Conservation (phyloP, 176 grass and related monocot genomes). For the Zizania latifolia region DNA sequence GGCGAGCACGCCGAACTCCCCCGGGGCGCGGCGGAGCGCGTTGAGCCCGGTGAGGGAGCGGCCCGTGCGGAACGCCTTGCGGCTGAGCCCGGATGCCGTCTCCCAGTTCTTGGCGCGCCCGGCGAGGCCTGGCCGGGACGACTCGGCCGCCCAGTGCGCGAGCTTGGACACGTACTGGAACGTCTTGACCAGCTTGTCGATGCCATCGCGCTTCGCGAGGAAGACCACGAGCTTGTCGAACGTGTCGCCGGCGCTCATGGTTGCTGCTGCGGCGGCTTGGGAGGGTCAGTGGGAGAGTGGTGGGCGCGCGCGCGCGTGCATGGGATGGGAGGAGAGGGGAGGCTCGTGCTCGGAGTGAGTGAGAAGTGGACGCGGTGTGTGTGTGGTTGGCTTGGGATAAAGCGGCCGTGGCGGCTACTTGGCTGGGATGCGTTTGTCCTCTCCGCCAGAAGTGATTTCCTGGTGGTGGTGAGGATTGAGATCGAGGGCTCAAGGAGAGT, state of each 20-base stretch:
- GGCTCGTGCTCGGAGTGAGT: not conserved
- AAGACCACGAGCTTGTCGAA: constrained; percentile 97
- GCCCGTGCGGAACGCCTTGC: constrained; percentile 85
- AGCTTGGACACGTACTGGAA: constrained; percentile 99
- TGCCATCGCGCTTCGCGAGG: constrained; percentile 93
- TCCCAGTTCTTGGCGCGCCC: constrained; percentile 88
- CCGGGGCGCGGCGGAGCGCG: constrained; percentile 53
- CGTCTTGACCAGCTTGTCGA: constrained; percentile 99
- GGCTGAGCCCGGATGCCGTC: constrained; percentile 79
- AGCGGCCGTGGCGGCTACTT: constrained; percentile 6
- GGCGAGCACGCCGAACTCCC: constrained; percentile 46
- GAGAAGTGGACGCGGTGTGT: not conserved
- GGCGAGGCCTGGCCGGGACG: constrained; percentile 45
- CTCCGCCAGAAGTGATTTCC: constrained; percentile 9
- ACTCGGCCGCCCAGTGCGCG: constrained; percentile 58
- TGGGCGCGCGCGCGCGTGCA: not conserved
- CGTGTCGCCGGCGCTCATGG: constrained; percentile 69
- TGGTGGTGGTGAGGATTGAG: constrained; percentile 15
- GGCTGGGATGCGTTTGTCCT: constrained; percentile 33
- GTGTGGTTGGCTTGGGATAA: constrained; percentile 32
- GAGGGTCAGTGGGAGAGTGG: not conserved
- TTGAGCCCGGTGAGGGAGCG: constrained; percentile 82
- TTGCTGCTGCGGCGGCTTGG: not conserved
- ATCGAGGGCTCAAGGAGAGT: not conserved
- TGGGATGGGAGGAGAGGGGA: not conserved